Conservation (phyloP, 2,329 filamentous ascomycete genomes). For the Metarhizium sp. region DNA sequence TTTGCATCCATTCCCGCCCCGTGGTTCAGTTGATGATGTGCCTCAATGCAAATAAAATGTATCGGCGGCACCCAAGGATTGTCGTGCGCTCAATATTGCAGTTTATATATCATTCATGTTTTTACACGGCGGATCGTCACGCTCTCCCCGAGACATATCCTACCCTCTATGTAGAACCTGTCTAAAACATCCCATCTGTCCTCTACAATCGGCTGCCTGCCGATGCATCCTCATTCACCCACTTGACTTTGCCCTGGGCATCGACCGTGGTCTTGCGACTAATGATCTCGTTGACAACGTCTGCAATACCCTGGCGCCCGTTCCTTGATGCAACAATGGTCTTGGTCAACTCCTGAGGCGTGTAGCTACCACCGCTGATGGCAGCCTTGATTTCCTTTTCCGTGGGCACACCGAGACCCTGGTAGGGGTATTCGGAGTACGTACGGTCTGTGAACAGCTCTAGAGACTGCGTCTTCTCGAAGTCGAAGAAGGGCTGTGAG, state of each 20-base stretch:
- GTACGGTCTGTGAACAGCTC: slow-evolving; percentile 51
- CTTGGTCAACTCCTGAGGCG: slow-evolving; percentile 49
- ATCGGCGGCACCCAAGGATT: background rate
- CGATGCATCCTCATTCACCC: slow-evolving; percentile 21
- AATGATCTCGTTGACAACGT: slow-evolving; percentile 61
- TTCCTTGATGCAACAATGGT: slow-evolving; percentile 51
- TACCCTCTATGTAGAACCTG: background rate
- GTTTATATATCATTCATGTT: slow-evolving; percentile 2
- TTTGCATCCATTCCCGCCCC: background rate
- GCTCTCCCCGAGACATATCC: background rate
- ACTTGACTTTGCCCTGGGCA: slow-evolving; percentile 31
- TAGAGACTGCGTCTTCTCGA: slow-evolving; percentile 37
- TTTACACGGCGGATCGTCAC: background rate
- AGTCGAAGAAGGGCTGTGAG: slow-evolving; percentile 58
- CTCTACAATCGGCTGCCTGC: slow-evolving; percentile 24
- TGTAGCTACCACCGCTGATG: slow-evolving; percentile 30
- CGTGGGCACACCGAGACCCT: slow-evolving; percentile 59
- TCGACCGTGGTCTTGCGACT: slow-evolving; percentile 47
- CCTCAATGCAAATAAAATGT: background rate
- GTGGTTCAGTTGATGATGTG: background rate
- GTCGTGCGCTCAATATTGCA: background rate
- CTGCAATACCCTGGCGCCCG: slow-evolving; percentile 58
- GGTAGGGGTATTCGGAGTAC: slow-evolving; percentile 67
- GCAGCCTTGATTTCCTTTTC: slow-evolving; percentile 50
- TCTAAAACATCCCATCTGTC: background rate